phyloP scores from a whole-genome alignment of 352 stramenopile species.

The Saprolegnia parasitica region DNA sequence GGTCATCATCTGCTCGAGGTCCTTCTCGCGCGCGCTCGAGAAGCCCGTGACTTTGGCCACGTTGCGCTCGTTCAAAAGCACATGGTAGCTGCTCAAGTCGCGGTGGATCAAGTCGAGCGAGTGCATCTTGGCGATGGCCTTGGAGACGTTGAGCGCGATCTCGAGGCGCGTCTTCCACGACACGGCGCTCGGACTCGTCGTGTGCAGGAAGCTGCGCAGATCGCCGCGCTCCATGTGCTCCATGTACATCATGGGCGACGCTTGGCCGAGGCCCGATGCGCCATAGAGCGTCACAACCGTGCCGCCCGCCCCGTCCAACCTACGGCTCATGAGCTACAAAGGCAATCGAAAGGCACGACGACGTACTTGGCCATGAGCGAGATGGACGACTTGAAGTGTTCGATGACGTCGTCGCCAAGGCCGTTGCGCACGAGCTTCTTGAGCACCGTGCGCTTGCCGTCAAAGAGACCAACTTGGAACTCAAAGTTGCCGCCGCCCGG shows the following conservation, averaged over 20 bases:
- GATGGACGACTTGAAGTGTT: slow-evolving; percentile 3
- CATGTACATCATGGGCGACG: not conserved
- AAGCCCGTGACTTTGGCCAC: slow-evolving; percentile 13
- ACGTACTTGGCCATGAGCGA: slow-evolving; percentile 2
- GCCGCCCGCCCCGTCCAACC: not conserved
- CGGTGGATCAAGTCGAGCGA: slow-evolving; percentile 30
- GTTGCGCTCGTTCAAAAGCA: slow-evolving; percentile 1
- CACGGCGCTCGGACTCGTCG: not conserved
- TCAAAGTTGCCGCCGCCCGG: not conserved
- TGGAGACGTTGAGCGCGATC: slow-evolving; percentile 12
- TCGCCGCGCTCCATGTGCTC: slow-evolving; percentile 28
- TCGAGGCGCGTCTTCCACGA: slow-evolving; percentile 18
- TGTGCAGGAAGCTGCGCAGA: slow-evolving; percentile 2
- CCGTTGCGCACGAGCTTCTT: not conserved
- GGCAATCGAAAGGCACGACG: not conserved
- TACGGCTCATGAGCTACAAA: not conserved
- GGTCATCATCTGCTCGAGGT: slow-evolving; percentile 1
- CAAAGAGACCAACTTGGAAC: not conserved
- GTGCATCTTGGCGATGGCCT: slow-evolving; percentile 35
- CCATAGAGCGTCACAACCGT: not conserved
- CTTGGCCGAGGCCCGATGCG: not conserved
- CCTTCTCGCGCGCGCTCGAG: not conserved
- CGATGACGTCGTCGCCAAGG: not conserved
- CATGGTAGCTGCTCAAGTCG: slow-evolving; percentile 5
- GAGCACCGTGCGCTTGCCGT: not conserved